Percentiles rank a stretch among this genome's conserved stretches.
These are phyloP conservation scores for Plasmodium inui DNA, from an alignment of 169 alveolate species.

Conservation along the genomic window DNA sequence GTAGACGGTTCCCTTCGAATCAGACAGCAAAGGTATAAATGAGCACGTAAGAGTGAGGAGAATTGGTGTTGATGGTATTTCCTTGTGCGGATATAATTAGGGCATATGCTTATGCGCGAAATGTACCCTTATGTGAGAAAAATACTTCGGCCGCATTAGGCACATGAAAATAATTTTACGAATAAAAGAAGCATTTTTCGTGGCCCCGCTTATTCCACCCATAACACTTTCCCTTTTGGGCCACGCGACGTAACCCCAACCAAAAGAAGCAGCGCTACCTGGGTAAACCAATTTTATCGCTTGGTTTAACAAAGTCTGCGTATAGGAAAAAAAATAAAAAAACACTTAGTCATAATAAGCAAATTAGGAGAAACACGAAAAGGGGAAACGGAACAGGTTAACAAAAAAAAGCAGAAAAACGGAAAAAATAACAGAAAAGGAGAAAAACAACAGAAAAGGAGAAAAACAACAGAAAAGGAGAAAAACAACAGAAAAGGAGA, in stretches of 20 bases:
- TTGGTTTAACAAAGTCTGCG: not conserved
- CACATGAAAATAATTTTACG: not conserved
- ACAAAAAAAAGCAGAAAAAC: not conserved
- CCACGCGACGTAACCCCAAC: not conserved
- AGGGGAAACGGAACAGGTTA: not conserved
- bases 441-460: not conserved
- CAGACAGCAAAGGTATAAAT: not conserved
- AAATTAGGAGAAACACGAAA: not conserved
- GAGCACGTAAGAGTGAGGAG: not conserved
- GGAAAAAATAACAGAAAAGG: too few relatives aligned
- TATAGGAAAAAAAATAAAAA: not conserved
- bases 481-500: too few relatives aligned
- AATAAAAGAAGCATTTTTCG: not conserved
- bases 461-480: slow-evolving; percentile 13
- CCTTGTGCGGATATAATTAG: not conserved
- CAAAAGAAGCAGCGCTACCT: not conserved
- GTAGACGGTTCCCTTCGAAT: not conserved
- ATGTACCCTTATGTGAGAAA: not conserved
- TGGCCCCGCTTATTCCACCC: not conserved
- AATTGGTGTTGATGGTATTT: not conserved
- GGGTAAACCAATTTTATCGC: not conserved
- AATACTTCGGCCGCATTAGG: not conserved
- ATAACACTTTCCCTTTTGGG: not conserved
- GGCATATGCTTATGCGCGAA: not conserved
- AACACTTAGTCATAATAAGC: not conserved